A percentile compares a stretch with the other conserved stretches of the same genome.
Evolutionary conservation across 495 filamentous ascomycete species (phyloP).

Genomic region (Lasiosphaeria ovina): DNA sequence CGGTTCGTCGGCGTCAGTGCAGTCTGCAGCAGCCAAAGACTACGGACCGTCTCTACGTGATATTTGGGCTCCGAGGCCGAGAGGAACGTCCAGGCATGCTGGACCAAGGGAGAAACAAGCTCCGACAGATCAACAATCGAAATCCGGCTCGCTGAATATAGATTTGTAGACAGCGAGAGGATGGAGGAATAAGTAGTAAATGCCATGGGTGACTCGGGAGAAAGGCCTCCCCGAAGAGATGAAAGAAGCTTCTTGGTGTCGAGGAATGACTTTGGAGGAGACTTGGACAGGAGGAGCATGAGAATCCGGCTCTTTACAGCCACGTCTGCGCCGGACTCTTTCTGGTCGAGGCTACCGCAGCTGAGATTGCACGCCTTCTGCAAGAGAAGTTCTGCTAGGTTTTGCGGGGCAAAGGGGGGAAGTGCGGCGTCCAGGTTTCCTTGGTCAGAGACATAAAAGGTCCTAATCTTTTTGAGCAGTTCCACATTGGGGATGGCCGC

Average conservation of each 20-base stretch:
- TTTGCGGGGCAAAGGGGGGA: constrained; percentile 57
- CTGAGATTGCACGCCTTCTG: constrained; percentile 57
- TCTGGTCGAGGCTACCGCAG: constrained; percentile 42
- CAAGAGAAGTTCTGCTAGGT: constrained; percentile 59
- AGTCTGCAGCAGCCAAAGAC: constrained; percentile 79
- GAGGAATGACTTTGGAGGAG: constrained; percentile 49
- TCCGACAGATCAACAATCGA: constrained; percentile 58
- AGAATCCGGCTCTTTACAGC: constrained; percentile 52
- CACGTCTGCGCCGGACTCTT: constrained; percentile 35
- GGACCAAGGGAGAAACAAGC: constrained; percentile 65
- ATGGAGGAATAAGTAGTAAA: constrained; percentile 60
- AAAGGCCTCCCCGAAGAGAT: constrained; percentile 51
- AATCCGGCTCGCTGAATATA: constrained; percentile 59
- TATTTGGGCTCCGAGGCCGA: constrained; percentile 81
- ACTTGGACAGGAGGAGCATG: constrained; percentile 57
- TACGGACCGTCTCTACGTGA: constrained; percentile 87
- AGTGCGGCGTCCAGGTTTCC: constrained; percentile 50
- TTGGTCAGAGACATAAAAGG: constrained; percentile 62
- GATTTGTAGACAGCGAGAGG: constrained; percentile 57
- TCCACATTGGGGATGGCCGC: constrained; percentile 44
- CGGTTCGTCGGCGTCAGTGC: constrained; percentile 47
- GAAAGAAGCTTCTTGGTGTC: constrained; percentile 54
- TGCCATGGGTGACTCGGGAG: constrained; percentile 30
- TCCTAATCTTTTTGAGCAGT: constrained; percentile 58
- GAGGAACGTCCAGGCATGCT: constrained; percentile 72